Percentiles rank a stretch among this genome's conserved stretches.
Evolutionary conservation across 805 yeast species (phyloP).

Genomic region (Nakazawaea populi): DNA sequence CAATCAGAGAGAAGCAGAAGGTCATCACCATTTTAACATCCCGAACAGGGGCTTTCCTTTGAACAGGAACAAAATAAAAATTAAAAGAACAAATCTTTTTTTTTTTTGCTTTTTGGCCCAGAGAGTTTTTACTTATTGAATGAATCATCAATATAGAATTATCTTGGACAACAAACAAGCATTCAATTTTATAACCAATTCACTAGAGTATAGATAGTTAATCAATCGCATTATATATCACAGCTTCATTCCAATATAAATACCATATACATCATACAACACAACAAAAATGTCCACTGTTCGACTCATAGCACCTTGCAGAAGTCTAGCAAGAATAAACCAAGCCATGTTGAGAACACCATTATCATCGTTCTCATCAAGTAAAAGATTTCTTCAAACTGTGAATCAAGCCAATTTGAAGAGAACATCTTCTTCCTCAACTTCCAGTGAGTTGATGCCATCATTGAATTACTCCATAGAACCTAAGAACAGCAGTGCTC

Average conservation of each 20-base stretch:
- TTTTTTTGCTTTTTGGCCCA: too few species aligned
- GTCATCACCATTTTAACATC: background rate
- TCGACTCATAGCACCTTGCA: background rate
- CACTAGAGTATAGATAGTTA: too few species aligned
- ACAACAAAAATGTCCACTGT: background rate
- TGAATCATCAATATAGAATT: background rate
- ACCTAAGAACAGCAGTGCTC: background rate
- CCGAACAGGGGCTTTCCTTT: conserved; percentile 7
- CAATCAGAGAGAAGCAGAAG: conserved; percentile 1
- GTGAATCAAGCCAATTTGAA: conserved; percentile 3
- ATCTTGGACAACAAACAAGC: background rate
- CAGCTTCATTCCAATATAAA: too few species aligned
- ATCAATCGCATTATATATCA: background rate
- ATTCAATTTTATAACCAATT: background rate
- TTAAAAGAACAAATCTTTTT: background rate
- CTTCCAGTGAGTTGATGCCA: conserved; percentile 1
- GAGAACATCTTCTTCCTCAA: conserved; percentile 6
- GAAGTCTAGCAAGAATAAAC: background rate
- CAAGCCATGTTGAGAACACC: background rate
- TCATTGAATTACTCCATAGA: conserved; percentile 5
- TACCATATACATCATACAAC: too few species aligned
- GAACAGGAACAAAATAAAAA: background rate
- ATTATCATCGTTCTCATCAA: background rate
- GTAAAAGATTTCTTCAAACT: conserved; percentile 8
- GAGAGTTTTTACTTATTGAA: too few species aligned